Conservation (phyloP, 805 yeast genomes). For the Dipodascus geniculatus region DNA sequence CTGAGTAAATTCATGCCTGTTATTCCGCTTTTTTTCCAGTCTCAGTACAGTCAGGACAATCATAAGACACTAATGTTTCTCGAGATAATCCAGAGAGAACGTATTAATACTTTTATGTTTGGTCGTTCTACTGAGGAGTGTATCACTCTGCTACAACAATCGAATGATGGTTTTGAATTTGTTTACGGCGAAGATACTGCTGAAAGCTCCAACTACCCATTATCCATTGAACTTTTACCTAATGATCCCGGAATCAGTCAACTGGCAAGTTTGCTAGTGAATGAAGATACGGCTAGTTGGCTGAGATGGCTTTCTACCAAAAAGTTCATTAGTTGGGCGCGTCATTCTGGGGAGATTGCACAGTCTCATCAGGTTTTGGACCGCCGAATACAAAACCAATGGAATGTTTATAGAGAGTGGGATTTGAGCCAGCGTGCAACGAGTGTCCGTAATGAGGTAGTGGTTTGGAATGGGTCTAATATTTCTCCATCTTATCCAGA, state of each 20-base stretch:
- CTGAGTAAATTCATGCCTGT: not conserved
- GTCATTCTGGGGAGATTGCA: not conserved
- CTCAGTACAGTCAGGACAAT: not conserved
- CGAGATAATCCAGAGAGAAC: not conserved
- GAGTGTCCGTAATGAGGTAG: not conserved
- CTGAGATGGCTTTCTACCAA: not conserved
- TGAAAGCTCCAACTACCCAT: not conserved
- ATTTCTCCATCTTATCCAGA: not conserved
- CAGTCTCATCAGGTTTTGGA: no score
- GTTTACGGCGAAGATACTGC: not conserved
- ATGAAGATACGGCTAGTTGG: not conserved
- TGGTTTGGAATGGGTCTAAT: not conserved
- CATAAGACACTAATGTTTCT: not conserved
- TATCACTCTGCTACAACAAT: not conserved
- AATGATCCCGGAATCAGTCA: not conserved
- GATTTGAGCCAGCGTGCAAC: not conserved
- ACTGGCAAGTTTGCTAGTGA: not conserved
- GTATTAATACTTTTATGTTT: not conserved
- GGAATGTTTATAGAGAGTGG: not conserved
- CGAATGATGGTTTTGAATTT: not conserved
- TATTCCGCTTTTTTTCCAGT: not conserved
- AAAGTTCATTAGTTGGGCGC: not conserved
- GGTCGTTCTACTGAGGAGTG: not conserved
- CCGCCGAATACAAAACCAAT: not conserved
- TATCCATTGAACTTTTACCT: not conserved